Evolutionary conservation across 2,329 filamentous ascomycete species (phyloP).

Genomic region (Penicillium sp.): DNA sequence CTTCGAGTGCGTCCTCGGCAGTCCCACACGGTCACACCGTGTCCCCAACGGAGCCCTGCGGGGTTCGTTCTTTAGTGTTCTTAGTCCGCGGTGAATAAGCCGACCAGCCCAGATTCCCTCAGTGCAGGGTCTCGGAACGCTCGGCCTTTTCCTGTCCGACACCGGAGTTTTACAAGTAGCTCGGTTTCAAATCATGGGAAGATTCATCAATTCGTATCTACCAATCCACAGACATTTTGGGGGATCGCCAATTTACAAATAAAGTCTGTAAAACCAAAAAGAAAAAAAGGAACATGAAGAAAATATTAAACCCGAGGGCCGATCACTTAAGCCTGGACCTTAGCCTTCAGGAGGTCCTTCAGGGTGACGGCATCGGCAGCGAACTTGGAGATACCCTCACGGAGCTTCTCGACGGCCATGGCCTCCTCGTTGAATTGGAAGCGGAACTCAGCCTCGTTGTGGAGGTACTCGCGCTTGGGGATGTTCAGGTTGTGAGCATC

Average conservation of each 20-base stretch:
- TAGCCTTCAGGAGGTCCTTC: slow-evolving; percentile 86
- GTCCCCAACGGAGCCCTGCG: slow-evolving; percentile 13
- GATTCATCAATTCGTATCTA: slow-evolving; percentile 31
- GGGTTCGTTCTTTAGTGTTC: slow-evolving; percentile 5
- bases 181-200: background rate
- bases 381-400: slow-evolving; percentile 99
- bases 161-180: background rate
- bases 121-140: slow-evolving; percentile 3
- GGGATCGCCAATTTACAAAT: slow-evolving; percentile 28
- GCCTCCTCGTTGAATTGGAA: slow-evolving; percentile 99
- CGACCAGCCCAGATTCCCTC: slow-evolving; percentile 18
- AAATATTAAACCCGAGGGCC: slow-evolving; percentile 1
- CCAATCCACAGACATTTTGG: slow-evolving; percentile 24
- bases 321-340: slow-evolving; percentile 59
- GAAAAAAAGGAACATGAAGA: slow-evolving; percentile 4
- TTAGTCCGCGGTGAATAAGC: slow-evolving; percentile 18
- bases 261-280: slow-evolving; percentile 10
- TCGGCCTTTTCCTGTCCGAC: slow-evolving; percentile 6
- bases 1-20: background rate
- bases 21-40: slow-evolving; percentile 3
- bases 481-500: slow-evolving; percentile 68
- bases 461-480: slow-evolving; percentile 86
- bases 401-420: slow-evolving; percentile 99
- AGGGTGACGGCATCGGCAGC: slow-evolving; percentile 92
- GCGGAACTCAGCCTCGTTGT: slow-evolving; percentile 85